Evolutionary conservation across 305 asterid genomes (phyloP).

Genomic region (Fraxinus xanthoxyloides): DNA sequence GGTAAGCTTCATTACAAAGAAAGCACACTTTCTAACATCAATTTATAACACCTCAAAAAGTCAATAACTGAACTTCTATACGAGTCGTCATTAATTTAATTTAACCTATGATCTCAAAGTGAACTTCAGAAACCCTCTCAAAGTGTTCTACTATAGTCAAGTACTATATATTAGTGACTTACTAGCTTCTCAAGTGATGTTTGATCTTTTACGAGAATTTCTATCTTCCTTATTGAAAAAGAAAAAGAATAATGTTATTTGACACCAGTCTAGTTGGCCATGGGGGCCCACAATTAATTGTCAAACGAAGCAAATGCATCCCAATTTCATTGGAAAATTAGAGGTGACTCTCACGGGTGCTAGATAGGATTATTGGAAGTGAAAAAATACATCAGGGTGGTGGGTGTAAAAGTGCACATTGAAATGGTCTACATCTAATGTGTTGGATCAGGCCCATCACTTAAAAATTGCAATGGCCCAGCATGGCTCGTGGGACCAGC

Average conservation of each 20-base stretch:
- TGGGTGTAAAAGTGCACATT: not conserved
- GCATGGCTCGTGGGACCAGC: not conserved
- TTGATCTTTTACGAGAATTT: not conserved
- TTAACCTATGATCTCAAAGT: slow-evolving; percentile 3
- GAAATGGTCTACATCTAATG: not conserved
- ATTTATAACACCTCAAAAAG: not conserved
- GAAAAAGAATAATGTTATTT: not conserved
- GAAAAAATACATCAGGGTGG: not conserved
- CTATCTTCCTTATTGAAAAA: not conserved
- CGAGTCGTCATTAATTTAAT: not conserved
- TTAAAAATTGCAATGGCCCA: not conserved
- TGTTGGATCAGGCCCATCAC: not conserved
- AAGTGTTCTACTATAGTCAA: not conserved
- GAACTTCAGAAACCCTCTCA: not conserved
- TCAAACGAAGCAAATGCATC: not conserved
- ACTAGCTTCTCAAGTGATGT: not conserved
- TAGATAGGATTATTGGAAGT: not conserved
- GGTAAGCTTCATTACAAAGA: not conserved
- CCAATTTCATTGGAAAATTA: not conserved
- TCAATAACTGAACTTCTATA: no score
- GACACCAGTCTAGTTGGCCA: not conserved
- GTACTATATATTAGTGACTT: not conserved
- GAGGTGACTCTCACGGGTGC: not conserved
- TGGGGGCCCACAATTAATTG: not conserved
- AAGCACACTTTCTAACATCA: not conserved